Evolutionary conservation across 2,329 filamentous ascomycete species (phyloP).

Genomic region (Malbranchea zuffiana): DNA sequence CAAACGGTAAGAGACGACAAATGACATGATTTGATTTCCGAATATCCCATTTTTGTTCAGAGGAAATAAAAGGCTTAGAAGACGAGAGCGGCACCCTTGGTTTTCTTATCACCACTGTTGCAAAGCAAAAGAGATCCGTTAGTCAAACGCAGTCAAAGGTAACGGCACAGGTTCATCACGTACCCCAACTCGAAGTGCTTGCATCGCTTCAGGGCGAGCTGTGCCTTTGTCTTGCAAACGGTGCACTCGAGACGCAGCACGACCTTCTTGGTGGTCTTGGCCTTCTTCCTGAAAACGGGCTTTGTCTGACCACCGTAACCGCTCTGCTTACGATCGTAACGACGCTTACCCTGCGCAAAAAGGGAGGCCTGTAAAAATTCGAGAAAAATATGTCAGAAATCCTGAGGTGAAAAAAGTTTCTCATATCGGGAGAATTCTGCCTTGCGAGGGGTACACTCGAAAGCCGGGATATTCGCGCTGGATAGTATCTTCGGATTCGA

Average conservation of each 20-base stretch:
- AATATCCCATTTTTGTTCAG: conserved; percentile 4
- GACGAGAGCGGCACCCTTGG: conserved; percentile 98
- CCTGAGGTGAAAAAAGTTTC: neutral
- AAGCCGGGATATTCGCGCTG: too few relatives aligned
- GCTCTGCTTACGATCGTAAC: conserved; percentile 98
- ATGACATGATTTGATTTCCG: conserved; percentile 10
- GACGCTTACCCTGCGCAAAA: conserved; percentile 98
- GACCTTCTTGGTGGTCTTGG: conserved; percentile 99
- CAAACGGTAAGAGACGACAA: too few relatives aligned
- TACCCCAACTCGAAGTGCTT: conserved; percentile 99
- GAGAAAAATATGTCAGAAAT: conserved; percentile 6
- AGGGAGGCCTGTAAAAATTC: conserved; percentile 58
- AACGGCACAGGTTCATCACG: conserved; percentile 31
- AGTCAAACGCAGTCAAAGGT: conserved; percentile 5
- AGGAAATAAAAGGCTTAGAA: conserved; percentile 61
- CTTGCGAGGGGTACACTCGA: too few relatives aligned
- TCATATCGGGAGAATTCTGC: too few relatives aligned
- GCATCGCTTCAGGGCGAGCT: conserved; percentile 98
- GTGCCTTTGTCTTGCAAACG: conserved; percentile 93
- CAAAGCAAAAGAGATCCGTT: conserved; percentile 17
- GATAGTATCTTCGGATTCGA: too few relatives aligned
- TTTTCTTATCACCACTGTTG: conserved; percentile 99
- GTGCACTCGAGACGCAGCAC: conserved; percentile 97
- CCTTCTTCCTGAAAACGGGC: conserved; percentile 99
- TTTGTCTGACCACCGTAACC: conserved; percentile 99